Evolutionary conservation across 257 asterid genomes (phyloP), one percentile per base, ranked within the genome.

Genomic region (Solanum habrochaites): DNA sequence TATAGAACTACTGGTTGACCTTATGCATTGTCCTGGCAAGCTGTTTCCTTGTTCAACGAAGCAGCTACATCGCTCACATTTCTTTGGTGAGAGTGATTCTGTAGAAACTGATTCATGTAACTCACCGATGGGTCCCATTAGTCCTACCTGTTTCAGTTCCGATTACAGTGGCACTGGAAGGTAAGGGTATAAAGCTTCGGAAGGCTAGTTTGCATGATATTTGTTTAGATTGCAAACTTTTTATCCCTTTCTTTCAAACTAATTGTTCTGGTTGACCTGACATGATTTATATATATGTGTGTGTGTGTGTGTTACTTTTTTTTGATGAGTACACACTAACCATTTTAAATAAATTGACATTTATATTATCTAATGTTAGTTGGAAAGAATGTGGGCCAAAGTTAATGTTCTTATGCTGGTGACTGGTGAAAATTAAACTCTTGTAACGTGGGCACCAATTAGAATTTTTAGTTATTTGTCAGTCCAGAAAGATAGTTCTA

Each of bases 61-160:
- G 92, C 94, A 97, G 64, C 90, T 90, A 37, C 82, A 92, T 88
- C 93, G 92, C 87, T 88, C 93, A 90, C 99, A 96, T 90, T 93
- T 91, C 87, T 91, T 93, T 85, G 94, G 94, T 66, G 98, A 95
- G 88, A 94, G 94, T 89, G 97, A 96, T 77, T 95, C 98, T 87
- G 93, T 92, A 21, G 96, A 90, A 89, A 93, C 93, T 88, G 95
- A 95, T 87, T 95, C 99, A 4, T 95, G 94, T 81, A 95, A 92
- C 90, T 96, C 99, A 66, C 99, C 98, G 81, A 80, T 91, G 86
- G 98, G 95, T 87, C 97, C 98, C 58, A 93, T 92, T 90, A 96
- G 99, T 88, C 98, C 99, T 71, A 84, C 92, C 20, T 92, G 95
- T 87, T 92, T 91, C 74, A 86, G 90, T 87, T 73, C 95, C 72